Base-by-base conservation (phyloP, 208 protist species). In the Acanthamoeba polyphaga region DNA sequence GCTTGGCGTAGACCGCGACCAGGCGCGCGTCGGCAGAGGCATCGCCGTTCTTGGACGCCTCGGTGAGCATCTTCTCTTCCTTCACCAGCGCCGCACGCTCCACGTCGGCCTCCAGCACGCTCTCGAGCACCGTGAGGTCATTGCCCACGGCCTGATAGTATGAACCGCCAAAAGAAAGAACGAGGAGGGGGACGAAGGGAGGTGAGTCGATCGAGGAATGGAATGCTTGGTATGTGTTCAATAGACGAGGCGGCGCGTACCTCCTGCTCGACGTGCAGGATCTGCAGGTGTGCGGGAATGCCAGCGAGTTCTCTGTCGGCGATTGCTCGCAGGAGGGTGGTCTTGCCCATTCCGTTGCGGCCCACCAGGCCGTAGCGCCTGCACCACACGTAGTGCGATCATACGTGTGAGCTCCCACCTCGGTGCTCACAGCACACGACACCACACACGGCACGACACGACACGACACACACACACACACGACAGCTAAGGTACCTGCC, bases 291-390 rank as follows among this genome's bases (percentile, higher is more conserved):
- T 34, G 19, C 13, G 9, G 80, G 72, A 43, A 95, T 94, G 64
- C 89, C 93, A 7, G 13, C 27, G 9, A 89, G 51, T 32, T 92
- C 80, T 27, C 93, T 51, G 32, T 66, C 60, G 24, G 68, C 72
- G 10, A 96, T 92, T 55, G 84, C 89, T 85, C 96, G 66, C 22
- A 97, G 80, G 22, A 97, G 89, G 0, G 96, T 97, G 19, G 96
- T 96, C 95, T 98, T 98, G 80, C 97, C 97, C 82, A 92, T 90
- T 32, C 97, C 96, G 95, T 97, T 98, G 19, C 46, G 51, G 46
- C 97, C 97, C 46, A 98, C 94, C 4, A 98, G 68, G 85, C 97
- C 97, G 87, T 98, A 98, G 46, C 97, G 74, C 49, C 78, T 90
- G 51, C 55, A 46, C 8, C 19, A 66, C 24, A 66, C 53, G 53